Conservation (phyloP, 2,329 filamentous ascomycete species). For the Colletotrichum liriopes region DNA sequence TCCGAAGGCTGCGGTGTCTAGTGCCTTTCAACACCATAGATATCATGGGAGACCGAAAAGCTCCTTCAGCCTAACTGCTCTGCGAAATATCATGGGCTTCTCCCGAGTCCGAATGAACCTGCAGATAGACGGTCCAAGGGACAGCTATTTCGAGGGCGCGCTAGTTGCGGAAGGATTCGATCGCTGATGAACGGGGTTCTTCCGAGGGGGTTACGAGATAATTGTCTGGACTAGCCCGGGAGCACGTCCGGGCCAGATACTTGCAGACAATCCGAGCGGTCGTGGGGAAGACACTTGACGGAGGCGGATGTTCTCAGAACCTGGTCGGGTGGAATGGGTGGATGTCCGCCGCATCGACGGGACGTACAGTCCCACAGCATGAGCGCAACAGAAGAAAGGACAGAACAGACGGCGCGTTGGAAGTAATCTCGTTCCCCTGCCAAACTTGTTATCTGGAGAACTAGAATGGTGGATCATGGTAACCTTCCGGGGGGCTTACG, state of each 20-base stretch:
- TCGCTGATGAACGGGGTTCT: not conserved
- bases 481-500: conserved; percentile 1
- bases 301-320: not conserved
- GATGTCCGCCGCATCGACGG: conserved; percentile 30
- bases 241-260: conserved; percentile 9
- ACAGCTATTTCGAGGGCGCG: conserved; percentile 20
- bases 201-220: conserved; percentile 14
- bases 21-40: not conserved
- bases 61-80: not conserved
- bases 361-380: conserved; percentile 11
- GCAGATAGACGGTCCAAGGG: not conserved
- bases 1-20: not conserved
- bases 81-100: not conserved
- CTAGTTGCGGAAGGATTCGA: conserved; percentile 7
- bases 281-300: conserved; percentile 27
- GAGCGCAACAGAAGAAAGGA: conserved; percentile 3
- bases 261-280: conserved; percentile 13
- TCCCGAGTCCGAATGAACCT: conserved; percentile 4
- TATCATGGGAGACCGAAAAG: not conserved
- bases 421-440: not conserved
- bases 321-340: conserved; percentile 13
- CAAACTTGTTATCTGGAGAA: not conserved
- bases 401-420: not conserved
- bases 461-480: not conserved
- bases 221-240: conserved; percentile 25